phyloP scores from a whole-genome alignment of 1,139 yeast genomes.

The Saccharomyces hybrid region DNA sequence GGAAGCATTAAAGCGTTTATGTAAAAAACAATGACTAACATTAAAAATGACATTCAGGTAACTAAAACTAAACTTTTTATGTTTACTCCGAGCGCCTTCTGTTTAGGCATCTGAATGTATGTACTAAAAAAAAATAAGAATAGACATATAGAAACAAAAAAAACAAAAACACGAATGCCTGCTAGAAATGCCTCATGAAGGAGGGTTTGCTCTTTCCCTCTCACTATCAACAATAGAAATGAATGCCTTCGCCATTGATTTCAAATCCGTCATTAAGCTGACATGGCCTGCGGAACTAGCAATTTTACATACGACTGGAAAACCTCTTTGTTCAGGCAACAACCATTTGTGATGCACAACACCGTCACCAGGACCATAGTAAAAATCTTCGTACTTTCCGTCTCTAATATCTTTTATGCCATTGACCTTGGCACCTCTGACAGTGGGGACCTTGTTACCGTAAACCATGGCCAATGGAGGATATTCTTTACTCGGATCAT shows the following conservation, averaged over 20 bases:
- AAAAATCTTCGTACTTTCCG: constrained; percentile 69
- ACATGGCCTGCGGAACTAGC: constrained; percentile 70
- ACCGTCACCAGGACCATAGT: constrained; percentile 90
- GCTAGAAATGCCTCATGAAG: no score
- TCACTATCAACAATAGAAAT: constrained; percentile 49
- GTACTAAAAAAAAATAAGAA: no score
- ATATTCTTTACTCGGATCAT: constrained; percentile 43
- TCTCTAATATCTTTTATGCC: constrained; percentile 49
- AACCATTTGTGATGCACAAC: constrained; percentile 78
- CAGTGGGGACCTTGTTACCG: constrained; percentile 77
- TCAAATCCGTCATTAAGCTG: constrained; percentile 63
- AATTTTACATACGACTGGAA: constrained; percentile 59
- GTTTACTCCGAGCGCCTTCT: no score
- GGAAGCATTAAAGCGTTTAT: no score
- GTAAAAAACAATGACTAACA: no score
- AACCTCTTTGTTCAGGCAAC: constrained; percentile 70
- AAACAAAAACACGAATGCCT: no score
- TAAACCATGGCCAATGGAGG: constrained; percentile 82
- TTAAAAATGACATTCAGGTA: no score
- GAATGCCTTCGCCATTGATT: constrained; percentile 64
- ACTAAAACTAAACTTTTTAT: no score
- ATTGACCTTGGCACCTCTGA: constrained; percentile 63
- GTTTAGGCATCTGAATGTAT: no score
- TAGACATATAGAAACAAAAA: no score
- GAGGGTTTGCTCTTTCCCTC: no score